Base-by-base conservation (phyloP, 345 rosid genomes). In the Trapa bicornis region DNA sequence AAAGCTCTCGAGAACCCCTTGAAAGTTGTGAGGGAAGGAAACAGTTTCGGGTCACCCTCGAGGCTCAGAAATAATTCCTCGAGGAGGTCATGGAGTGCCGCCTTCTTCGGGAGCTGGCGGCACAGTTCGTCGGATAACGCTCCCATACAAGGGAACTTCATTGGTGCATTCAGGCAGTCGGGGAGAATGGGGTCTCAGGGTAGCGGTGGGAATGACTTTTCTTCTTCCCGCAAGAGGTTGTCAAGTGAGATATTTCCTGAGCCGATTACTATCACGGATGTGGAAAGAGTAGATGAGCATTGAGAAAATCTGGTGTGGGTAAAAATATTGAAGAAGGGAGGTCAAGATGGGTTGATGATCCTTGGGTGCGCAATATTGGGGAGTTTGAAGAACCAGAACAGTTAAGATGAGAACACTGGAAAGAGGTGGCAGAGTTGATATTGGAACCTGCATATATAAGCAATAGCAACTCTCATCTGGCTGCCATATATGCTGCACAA, bases 1-100 rank as follows among this genome's bases (percentile, higher is more conserved):
- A 86, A 79, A 79, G 99, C 99, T 1, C 69, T 94, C 67, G 99
- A 94, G 76, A 94, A 91, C 74, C 97, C 97, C 16, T 67, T 89
- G 70, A 94, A 88, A 75, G 95, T 94, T 35, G 96, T 91, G 61
- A 85, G 99, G 48, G 85, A 79, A 64, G 97, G 87, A 60, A 81
- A 81, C 70, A 71, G 32, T 58, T 32, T 80, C n/a, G 78, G 81
- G 67, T 89, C 96, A 0, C 87, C 96, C 1, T 89, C 77, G 6
- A 85, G 89, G 76, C 89, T 93, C 37, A 81, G 91, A 68, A 81
- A 88, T 32, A 77, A 79, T 6, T 90, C 97, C 16, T 91, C 97
- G 1, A 84, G 89, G 71, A 80, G 83, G 37, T 88, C 89, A 2
- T 87, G 97, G 89, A 91, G 76, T 43, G 75, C 93, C 15, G 76